Conservation (phyloP, 306 rosid genomes). For the Crotalaria pallida region DNA sequence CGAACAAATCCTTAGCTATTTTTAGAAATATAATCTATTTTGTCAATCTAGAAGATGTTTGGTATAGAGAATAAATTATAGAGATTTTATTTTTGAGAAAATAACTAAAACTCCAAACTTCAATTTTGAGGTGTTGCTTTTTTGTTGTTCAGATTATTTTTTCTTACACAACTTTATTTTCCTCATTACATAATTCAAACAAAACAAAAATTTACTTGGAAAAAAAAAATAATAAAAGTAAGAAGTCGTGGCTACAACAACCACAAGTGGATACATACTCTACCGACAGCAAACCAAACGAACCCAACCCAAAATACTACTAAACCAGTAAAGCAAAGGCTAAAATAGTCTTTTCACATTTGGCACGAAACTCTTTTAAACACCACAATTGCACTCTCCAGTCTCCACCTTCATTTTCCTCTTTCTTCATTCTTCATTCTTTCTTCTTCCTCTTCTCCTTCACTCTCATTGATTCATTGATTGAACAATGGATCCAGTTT, state of each 20-base stretch:
- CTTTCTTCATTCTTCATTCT: not conserved
- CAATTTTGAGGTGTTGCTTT: no score
- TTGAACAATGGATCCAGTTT: conserved; percentile 68
- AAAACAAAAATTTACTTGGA: no score
- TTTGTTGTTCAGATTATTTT: no score
- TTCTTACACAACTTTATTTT: no score
- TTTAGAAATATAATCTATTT: no score
- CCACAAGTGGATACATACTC: conserved; percentile 15
- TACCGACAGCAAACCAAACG: not conserved
- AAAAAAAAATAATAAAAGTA: no score
- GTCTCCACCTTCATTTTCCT: not conserved
- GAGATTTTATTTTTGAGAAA: no score
- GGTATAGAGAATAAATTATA: no score
- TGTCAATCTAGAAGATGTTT: no score
- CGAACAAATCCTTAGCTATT: no score
- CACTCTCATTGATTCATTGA: not conserved
- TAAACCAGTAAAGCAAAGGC: not conserved
- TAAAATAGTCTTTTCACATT: not conserved
- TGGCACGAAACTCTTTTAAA: not conserved
- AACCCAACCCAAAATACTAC: not conserved
- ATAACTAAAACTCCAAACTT: no score
- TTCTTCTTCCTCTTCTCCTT: not conserved
- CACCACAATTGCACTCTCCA: not conserved
- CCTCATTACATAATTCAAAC: no score
- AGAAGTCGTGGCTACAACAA: not conserved